Conservation (phyloP, 768 basidiomycete genomes). For the Pleurotus cornucopiae region DNA sequence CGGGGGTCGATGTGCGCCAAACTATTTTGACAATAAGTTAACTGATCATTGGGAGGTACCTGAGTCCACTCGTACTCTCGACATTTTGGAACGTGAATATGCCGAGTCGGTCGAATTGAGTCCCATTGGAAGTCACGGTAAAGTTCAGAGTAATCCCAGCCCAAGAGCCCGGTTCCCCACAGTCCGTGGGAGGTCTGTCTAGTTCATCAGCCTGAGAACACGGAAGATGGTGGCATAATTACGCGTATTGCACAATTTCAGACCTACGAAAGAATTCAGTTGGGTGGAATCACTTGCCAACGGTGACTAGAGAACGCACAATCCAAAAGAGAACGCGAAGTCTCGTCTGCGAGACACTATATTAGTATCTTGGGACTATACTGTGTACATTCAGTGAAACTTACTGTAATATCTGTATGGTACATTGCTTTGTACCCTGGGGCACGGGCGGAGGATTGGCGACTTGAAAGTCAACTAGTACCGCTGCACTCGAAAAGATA, state of each 20-base stretch:
- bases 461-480: constrained; percentile 66
- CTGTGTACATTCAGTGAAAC: constrained; percentile 15
- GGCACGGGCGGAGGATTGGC: constrained; percentile 72
- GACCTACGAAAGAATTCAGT: constrained; percentile 32
- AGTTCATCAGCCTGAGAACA: neutral
- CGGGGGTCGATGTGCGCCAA: constrained; percentile 82
- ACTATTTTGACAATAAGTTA: constrained; percentile 32
- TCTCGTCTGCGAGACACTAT: constrained; percentile 43
- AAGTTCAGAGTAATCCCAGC: constrained; percentile 72
- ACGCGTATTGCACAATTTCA: constrained; percentile 63
- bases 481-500: constrained; percentile 27
- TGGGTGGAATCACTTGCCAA: neutral
- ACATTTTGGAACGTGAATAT: constrained; percentile 76
- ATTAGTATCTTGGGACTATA: constrained; percentile 5
- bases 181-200: constrained; percentile 65
- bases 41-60: neutral
- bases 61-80: constrained; percentile 47
- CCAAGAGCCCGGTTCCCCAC: constrained; percentile 73
- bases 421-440: constrained; percentile 54
- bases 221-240: constrained; percentile 15
- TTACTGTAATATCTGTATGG: constrained; percentile 59
- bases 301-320: constrained; percentile 32
- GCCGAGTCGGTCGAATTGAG: constrained; percentile 72
- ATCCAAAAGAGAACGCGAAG: constrained; percentile 68
- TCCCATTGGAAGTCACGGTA: constrained; percentile 75